Evolutionary conservation across 164 flowering plant species (phyloP), one percentile per base, ranked within the genome.

Genomic region (Tetracentron sinense): DNA sequence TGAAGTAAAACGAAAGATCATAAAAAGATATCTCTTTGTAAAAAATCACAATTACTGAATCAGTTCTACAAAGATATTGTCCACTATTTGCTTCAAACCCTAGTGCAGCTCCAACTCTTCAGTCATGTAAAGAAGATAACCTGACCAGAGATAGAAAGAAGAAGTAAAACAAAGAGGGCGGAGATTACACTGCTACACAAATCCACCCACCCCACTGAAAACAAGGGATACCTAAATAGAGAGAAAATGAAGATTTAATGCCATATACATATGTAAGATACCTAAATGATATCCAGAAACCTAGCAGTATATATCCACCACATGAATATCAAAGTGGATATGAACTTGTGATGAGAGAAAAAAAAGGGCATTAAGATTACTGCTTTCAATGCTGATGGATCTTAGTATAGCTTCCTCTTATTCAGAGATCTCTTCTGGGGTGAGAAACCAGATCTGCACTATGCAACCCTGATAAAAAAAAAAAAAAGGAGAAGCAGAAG

Each of bases 151-250:
- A 38, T 8, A 8, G 14, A 38, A 38, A 38, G 7, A 33, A 3
- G 8, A 38, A 8, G 44, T 38, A 38, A 38, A 38, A 38, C 44
- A 38, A 8, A 38, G 44, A 38, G 44, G 44, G 14, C 11, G 44
- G 44, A 38, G 60, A 31, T 56, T 56, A 56, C 60, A 56, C 60
- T 4, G 46, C 46, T 56, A 16, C 33, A 20, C 42, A 7, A 10
- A 7, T 29, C 14, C 42, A 31, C 12, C 46, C 38, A 35, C 38
- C 42, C 44, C 59, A n/a, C 6, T 17, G 16, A 27, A n/a, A 23
- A 19, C 14, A 10, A 56, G 10, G 12, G 20, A 33, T 5, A n/a
- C 26, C n/a, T n/a, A n/a, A n/a, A n/a, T n/a, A 11, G 12, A 56
- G 42, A 31, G 16, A 31, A 38, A 3, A 20, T 14, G 26, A 56